Conservation (phyloP, 2,329 filamentous ascomycete species). For the Orbilia blumenaviensis region DNA sequence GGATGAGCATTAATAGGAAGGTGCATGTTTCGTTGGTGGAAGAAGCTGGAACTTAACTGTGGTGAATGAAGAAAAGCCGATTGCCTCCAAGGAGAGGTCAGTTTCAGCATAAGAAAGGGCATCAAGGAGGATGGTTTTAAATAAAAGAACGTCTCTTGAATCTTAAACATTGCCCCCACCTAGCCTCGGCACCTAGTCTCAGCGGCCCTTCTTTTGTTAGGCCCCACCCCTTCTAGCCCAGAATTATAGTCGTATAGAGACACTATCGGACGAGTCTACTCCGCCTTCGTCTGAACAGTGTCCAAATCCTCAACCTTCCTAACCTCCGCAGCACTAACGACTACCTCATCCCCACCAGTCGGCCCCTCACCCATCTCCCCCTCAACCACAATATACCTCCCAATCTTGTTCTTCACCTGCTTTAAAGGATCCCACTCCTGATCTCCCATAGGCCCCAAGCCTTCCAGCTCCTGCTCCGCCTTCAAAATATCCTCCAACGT, state of each 20-base stretch:
- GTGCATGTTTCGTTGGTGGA: no score
- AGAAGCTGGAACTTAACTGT: no score
- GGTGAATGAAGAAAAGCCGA: no score
- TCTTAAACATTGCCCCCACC: no score
- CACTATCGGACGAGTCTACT: neutral
- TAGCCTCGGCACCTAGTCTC: no score
- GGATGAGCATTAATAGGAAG: no score
- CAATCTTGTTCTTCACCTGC: conserved; percentile 59
- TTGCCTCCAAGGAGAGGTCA: no score
- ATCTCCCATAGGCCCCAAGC: conserved; percentile 61
- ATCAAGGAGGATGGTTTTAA: no score
- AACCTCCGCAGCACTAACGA: conserved; percentile 28
- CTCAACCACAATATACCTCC: conserved; percentile 60
- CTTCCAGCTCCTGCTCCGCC: conserved; percentile 68
- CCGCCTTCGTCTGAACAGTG: neutral
- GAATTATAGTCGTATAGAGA: neutral
- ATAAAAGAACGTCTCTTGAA: no score
- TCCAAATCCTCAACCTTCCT: conserved; percentile 21
- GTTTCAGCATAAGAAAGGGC: no score
- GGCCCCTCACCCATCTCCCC: conserved; percentile 52
- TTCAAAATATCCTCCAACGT: conserved; percentile 68
- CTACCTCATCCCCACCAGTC: conserved; percentile 17
- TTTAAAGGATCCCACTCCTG: conserved; percentile 74
- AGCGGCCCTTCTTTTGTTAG: no score
- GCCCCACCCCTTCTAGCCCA: neutral